Base-by-base conservation (phyloP, 805 yeast genomes). In the Candida xiaguanensis region DNA sequence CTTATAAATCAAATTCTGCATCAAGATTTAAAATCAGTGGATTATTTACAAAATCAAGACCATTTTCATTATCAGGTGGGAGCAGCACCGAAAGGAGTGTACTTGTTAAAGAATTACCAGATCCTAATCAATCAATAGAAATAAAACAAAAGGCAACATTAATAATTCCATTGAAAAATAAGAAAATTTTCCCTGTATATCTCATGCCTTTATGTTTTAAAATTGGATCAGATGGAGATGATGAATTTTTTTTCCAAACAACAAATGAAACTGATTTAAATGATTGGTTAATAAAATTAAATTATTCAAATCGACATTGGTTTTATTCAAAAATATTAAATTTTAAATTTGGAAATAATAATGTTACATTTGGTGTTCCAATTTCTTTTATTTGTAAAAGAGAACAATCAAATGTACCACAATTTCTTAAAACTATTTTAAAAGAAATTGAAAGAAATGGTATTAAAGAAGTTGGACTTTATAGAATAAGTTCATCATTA, bases 391-490 rank as follows among this genome's bases (percentile, higher is more conserved):
- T 89, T 3, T 88, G 96, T 56, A 75, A 70, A 39, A 70, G 95
- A 36, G 95, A 88, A 48, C 65, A 74, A 8, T 62, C 78, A 0
- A 45, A 61, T 2, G 65, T 80, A 23, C 98, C 98, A 1, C 61
- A 55, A 5, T 76, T 90, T 31, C 78, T 90, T 41, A 78, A 73
- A 25, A 72, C 73, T 41, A 62, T 91, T 31, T 70, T 89, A 48
- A 72, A 72, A 33, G 93, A 83, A 49, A 85, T 91, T 47, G 98
- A 91, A 58, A 62, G 70, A n/a, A 77, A 90, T 39, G 96, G 98
- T 0, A 58, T 91, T 20, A 89, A 87, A 48, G 97, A 90, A 55
- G 85, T 87, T 39, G 98, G 98, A 13, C 69, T 91, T 11, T 91
- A 91, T 58, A 78, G 98, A 57, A 77, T 75, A 45, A 72, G 79